phyloP scores from a whole-genome alignment of 139 green algal genomes.

The Chlamydomonas applanata region DNA sequence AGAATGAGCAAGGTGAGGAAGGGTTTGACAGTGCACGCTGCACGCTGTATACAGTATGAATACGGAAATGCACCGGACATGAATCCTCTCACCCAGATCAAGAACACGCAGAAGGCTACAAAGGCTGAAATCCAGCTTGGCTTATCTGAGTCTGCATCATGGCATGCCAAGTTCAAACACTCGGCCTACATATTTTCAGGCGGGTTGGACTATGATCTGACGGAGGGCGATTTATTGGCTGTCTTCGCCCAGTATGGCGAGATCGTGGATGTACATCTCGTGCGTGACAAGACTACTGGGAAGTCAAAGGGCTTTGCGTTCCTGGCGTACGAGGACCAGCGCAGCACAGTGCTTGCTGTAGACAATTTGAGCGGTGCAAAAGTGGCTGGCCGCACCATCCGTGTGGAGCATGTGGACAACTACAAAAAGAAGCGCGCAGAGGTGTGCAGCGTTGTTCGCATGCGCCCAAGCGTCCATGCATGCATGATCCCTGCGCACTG shows the following conservation, averaged over 20 bases:
- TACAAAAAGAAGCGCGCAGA: slow-evolving; percentile 89
- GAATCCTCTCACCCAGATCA: slow-evolving; percentile 85
- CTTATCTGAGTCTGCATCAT: slow-evolving; percentile 80
- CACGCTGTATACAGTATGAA: too few relatives aligned
- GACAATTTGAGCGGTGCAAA: slow-evolving; percentile 94
- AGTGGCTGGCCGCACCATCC: slow-evolving; percentile 78
- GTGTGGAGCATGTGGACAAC: slow-evolving; percentile 96
- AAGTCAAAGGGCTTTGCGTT: slow-evolving; percentile 90
- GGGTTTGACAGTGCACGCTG: too few relatives aligned
- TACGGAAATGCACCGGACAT: slow-evolving; percentile 46
- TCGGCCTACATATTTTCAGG: slow-evolving; percentile 92
- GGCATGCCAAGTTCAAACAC: slow-evolving; percentile 91
- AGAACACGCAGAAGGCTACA: slow-evolving; percentile 88
- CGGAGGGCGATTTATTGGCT: slow-evolving; percentile 93
- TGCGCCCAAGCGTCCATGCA: not conserved
- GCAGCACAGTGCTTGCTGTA: slow-evolving; percentile 93
- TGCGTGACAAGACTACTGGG: slow-evolving; percentile 56
- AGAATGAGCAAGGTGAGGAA: too few relatives aligned
- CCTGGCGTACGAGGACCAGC: slow-evolving; percentile 96
- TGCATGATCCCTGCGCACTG: not conserved
- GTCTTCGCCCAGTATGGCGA: slow-evolving; percentile 98
- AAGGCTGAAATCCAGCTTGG: slow-evolving; percentile 72
- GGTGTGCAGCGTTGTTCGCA: slow-evolving; percentile 28
- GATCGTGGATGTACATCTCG: slow-evolving; percentile 92
- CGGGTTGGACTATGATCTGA: slow-evolving; percentile 89